A percentile compares a stretch with the other conserved stretches of the same genome.
Evolutionary conservation across 2,329 filamentous ascomycete species (phyloP).

Genomic region (Tolypocladium sp.): DNA sequence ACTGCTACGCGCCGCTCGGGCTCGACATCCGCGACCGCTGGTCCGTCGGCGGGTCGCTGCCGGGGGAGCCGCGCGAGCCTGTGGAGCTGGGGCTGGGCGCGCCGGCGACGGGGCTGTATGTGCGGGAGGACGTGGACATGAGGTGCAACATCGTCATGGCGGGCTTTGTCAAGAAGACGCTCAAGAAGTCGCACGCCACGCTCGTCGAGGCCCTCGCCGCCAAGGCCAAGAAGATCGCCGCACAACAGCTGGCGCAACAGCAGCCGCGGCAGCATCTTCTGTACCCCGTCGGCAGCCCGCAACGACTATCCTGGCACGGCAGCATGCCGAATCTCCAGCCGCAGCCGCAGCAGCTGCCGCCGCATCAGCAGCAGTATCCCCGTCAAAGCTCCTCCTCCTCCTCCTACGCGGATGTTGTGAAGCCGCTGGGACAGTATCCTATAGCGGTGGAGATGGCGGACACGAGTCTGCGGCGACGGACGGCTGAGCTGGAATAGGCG

Average conservation of each 20-base stretch:
- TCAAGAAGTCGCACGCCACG: conserved; percentile 64
- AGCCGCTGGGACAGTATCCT: neutral
- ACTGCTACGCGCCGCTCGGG: conserved; percentile 74
- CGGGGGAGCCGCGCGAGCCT: conserved; percentile 58
- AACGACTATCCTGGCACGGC: neutral
- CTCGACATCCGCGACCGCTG: conserved; percentile 73
- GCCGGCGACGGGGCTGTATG: conserved; percentile 62
- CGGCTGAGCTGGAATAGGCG: neutral
- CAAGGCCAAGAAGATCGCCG: conserved; percentile 16
- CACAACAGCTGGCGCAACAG: neutral
- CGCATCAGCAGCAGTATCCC: neutral
- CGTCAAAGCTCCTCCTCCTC: neutral
- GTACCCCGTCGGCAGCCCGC: neutral
- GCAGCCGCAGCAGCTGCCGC: neutral
- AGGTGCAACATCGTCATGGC: conserved; percentile 70
- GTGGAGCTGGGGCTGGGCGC: conserved; percentile 57
- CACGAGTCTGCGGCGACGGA: neutral
- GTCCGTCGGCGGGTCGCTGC: conserved; percentile 62
- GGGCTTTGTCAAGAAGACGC: conserved; percentile 70
- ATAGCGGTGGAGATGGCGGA: neutral
- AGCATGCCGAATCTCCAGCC: neutral
- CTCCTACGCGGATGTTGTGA: neutral
- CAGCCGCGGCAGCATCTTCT: neutral
- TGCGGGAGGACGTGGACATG: conserved; percentile 78
- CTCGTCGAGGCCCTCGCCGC: conserved; percentile 55